A percentile compares a stretch with the other conserved stretches of the same genome.
phyloP scores from a whole-genome alignment of 345 rosid species.

The Jatropha curcas region DNA sequence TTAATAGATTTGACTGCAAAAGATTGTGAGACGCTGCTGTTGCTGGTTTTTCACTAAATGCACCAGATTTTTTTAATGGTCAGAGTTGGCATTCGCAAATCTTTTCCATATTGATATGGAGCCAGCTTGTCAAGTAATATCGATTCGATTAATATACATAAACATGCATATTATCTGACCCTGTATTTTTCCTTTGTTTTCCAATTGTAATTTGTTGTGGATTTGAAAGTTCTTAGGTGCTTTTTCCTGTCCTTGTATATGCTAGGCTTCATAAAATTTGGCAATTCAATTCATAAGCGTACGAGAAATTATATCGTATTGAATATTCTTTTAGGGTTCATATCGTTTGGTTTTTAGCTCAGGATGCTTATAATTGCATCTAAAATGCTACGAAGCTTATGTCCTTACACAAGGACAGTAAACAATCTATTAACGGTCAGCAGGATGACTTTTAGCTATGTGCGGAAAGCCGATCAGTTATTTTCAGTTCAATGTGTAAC shows the following conservation, averaged over 20 bases:
- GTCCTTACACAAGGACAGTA: not conserved
- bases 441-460: not conserved
- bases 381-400: not conserved
- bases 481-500: not conserved
- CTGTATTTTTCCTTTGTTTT: not conserved
- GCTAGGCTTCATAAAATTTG: not conserved
- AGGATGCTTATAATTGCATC: not conserved
- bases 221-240: not conserved
- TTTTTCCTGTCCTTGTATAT: not conserved
- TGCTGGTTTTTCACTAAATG: slow-evolving; percentile 6
- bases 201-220: slow-evolving; percentile 19
- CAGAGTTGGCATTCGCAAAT: not conserved
- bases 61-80: slow-evolving; percentile 5
- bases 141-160: not conserved
- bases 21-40: slow-evolving; percentile 19
- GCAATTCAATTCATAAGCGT: no score
- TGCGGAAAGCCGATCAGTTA: no score
- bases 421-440: not conserved
- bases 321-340: no score
- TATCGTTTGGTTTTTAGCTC: no score
- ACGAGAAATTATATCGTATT: no score
- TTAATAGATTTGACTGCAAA: slow-evolving; percentile 24
- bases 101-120: not conserved
- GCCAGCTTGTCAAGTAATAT: not conserved
- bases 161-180: slow-evolving; percentile 5